Evolutionary conservation across 2,329 filamentous ascomycete species (phyloP), one percentile per base, ranked within the genome.

Genomic region (Rhinocladiella similis): DNA sequence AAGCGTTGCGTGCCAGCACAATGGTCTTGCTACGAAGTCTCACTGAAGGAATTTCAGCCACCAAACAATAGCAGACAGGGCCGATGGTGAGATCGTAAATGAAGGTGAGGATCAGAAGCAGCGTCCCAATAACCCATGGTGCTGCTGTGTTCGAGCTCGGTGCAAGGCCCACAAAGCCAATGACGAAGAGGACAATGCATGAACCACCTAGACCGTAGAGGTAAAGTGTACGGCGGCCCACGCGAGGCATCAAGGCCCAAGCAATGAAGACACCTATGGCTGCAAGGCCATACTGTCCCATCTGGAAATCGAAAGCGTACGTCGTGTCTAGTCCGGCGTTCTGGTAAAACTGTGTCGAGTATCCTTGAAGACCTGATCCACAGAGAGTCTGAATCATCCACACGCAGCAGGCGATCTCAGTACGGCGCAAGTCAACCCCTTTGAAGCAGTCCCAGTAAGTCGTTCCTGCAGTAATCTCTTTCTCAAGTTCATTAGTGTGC

Each of bases 241-340:
- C 59, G 19, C 62, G 62, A 1, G 56, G 50, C 66, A 75, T 70
- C 13, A 73, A 49, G 18, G 68, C 66, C 80, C 80, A 83, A 2
- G 79, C 80, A 1, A 71, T 68, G 1, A 76, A 67, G 0, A 78
- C 81, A 3, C 80, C 80, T 13, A 81, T 66, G 39, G 79, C 74
- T 7, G 77, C 79, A 66, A 89, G 84, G 46, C 77, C 83, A 58
- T 86, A 86, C 68, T 86, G 80, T 41, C 84, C 85, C 50, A 87
- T 73, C n/a, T 80, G 77, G 36, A 77, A 59, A 13, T 65, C 65
- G 54, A 75, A 75, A 0, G 73, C 66, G 41, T 70, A 60, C 13
- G 38, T 36, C 22, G 18, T 49, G 29, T 46, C 47, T n/a, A 77
- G 63, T 1, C 75, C 74, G 13, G 75, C 69, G 48, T 68, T 64